A percentile compares a stretch with the other conserved stretches of the same genome.
phyloP scores from a whole-genome alignment of 2,329 filamentous ascomycete genomes.

The Chaetomiaceae sp. region DNA sequence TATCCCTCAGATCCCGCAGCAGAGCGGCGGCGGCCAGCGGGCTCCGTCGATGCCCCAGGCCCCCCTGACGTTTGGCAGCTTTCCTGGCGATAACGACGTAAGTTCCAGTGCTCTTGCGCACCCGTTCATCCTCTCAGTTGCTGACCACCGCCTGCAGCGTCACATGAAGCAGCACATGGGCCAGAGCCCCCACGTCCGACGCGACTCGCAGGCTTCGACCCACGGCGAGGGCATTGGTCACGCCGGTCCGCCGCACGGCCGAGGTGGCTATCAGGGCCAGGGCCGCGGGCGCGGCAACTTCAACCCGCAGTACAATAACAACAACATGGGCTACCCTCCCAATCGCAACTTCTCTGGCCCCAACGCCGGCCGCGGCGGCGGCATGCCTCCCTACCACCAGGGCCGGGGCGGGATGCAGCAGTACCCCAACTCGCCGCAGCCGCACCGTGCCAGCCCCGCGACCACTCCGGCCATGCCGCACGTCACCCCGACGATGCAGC shows the following conservation, averaged over 20 bases:
- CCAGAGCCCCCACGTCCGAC: conserved; percentile 63
- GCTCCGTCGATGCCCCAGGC: conserved; percentile 70
- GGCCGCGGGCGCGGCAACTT: conserved; percentile 49
- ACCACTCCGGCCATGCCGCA: conserved; percentile 59
- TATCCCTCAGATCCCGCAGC: conserved; percentile 85
- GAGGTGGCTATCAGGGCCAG: conserved; percentile 49
- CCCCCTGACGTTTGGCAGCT: conserved; percentile 77
- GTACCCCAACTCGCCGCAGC: conserved; percentile 59
- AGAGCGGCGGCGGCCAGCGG: conserved; percentile 81
- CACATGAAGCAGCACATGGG: conserved; percentile 66
- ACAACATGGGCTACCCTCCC: conserved; percentile 42
- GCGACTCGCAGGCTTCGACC: conserved; percentile 79
- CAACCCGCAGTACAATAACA: conserved; percentile 46
- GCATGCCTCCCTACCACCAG: conserved; percentile 42
- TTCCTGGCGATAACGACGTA: conserved; percentile 76
- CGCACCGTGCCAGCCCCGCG: conserved; percentile 60
- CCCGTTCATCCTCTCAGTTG: neutral
- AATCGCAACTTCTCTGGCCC: conserved; percentile 37
- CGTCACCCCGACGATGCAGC: conserved; percentile 64
- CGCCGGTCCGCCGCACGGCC: conserved; percentile 54
- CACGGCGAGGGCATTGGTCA: conserved; percentile 68
- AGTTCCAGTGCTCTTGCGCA: conserved; percentile 33
- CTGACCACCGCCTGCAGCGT: conserved; percentile 44
- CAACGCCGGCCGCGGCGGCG: conserved; percentile 46
- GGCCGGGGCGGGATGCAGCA: conserved; percentile 42